phyloP scores from a whole-genome alignment of 176 grass and related monocot species.

The Thalia dealbata region DNA sequence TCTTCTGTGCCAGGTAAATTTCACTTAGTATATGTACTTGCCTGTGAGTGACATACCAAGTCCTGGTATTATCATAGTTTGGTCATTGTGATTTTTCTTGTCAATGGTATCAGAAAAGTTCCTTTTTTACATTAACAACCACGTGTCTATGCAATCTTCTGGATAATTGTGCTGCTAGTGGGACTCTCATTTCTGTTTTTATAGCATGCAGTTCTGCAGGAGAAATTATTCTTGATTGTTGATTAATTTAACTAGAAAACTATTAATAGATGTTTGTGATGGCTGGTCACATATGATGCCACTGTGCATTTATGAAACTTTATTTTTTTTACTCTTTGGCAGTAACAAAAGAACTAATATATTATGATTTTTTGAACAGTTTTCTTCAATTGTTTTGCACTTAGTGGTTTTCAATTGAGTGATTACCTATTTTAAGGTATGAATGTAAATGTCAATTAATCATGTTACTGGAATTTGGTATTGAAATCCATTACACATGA shows the following conservation, averaged over 20 bases:
- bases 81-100: background rate
- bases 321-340: background rate
- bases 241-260: background rate
- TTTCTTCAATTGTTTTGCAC: background rate
- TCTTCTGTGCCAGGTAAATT: slow-evolving; percentile 75
- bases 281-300: background rate
- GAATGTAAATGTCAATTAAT: background rate
- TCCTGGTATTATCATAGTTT: background rate
- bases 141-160: background rate
- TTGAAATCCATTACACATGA: background rate
- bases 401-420: background rate
- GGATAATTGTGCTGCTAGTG: background rate
- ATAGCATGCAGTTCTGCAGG: too few relatives aligned
- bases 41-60: slow-evolving; percentile 10
- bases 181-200: background rate
- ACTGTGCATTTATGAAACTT: background rate
- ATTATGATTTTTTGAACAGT: background rate
- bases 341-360: background rate
- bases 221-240: background rate
- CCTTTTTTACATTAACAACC: background rate
- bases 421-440: background rate
- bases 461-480: background rate
- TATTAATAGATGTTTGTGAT: background rate
- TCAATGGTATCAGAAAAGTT: background rate
- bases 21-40: slow-evolving; percentile 42